phyloP scores from a whole-genome alignment of 768 basidiomycete species.

The Saitozyma sp. region DNA sequence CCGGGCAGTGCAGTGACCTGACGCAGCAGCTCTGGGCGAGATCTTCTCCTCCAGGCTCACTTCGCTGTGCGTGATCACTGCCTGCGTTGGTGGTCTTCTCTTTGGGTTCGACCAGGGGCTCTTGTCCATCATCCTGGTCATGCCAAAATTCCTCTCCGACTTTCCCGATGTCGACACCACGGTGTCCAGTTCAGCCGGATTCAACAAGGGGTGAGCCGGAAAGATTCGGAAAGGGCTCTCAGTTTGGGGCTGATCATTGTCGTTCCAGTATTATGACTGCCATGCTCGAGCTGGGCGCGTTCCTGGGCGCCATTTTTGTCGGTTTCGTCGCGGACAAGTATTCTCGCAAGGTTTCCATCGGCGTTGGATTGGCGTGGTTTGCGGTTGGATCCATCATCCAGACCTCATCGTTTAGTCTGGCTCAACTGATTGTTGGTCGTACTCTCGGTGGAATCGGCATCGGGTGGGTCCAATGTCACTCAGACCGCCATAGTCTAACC shows the following conservation, averaged over 20 bases:
- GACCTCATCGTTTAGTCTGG: neutral
- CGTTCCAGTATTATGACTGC: constrained; percentile 13
- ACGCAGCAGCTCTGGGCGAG: too few relatives aligned
- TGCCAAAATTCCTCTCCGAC: constrained; percentile 16
- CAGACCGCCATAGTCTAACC: too few relatives aligned
- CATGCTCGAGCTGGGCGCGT: constrained; percentile 17
- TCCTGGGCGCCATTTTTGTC: constrained; percentile 8
- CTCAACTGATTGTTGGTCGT: constrained; percentile 9
- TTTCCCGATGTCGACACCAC: constrained; percentile 11
- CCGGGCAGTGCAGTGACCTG: too few relatives aligned
- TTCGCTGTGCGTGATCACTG: too few relatives aligned
- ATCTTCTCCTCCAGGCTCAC: too few relatives aligned
- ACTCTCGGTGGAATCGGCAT: constrained; percentile 16
- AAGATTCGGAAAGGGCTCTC: too few relatives aligned
- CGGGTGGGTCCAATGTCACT: neutral
- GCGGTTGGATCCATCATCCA: constrained; percentile 11
- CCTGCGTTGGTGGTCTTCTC: neutral
- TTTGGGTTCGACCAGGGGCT: constrained; percentile 9
- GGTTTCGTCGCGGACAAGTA: constrained; percentile 15
- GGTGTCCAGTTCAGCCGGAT: neutral
- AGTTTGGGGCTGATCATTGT: too few relatives aligned
- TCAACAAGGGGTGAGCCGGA: constrained; percentile 12
- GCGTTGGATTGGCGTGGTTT: constrained; percentile 13
- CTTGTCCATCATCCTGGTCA: constrained; percentile 14
- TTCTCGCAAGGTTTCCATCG: constrained; percentile 4